Base-by-base conservation (phyloP, 2,329 filamentous ascomycete species). In the Ophiostoma pallidulum region DNA sequence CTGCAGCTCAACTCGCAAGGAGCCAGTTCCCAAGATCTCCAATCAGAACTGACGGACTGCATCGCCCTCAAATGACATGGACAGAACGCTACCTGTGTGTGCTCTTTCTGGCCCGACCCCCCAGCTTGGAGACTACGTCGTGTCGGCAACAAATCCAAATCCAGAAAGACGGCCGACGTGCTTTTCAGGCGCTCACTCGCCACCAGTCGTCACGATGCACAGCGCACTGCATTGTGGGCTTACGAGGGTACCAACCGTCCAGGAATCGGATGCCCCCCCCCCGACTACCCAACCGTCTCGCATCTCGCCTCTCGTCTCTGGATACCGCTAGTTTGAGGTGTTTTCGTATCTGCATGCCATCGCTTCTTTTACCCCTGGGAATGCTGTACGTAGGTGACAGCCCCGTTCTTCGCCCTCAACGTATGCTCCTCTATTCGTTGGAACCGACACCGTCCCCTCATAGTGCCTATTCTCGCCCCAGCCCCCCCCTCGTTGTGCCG, bases 361-460 rank as follows among this genome's bases (percentile, higher is more conserved):
- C 48, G 43, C 43, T 42, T 40, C 43, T 33, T 39, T 35, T 29
- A 50, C 48, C 48, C 48, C 48, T 46, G 48, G 35, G 19, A 46
- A 41, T 50, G 48, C 13, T 39, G 48, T 50, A 39, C 9, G 9
- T 28, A 29, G 35, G 31, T 31, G 44, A 32, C 29, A 20, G 41
- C 36, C 24, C 35, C 29, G 41, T 28, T 8, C 14, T 19, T 26
- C 9, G 32, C 9, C 19, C 20, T 19, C 22, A 5, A 28, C 38
- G n/a, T n/a, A n/a, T 13, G 7, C 14, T 45, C 41, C 31, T 32
- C 47, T 10, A 49, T 45, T 49, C 20, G 38, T 14, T 13, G 36
- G 32, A 8, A n/a, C n/a, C 3, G 5, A 8, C 13, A 10, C 20
- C 33, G 33, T 38, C 37, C 41, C 41, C 31, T 45, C 42, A 28